A percentile compares a stretch with the other conserved stretches of the same genome.
These are phyloP conservation scores for Lactuca sativa DNA, from an alignment of 129 eudicot species.

Conservation along the genomic window DNA sequence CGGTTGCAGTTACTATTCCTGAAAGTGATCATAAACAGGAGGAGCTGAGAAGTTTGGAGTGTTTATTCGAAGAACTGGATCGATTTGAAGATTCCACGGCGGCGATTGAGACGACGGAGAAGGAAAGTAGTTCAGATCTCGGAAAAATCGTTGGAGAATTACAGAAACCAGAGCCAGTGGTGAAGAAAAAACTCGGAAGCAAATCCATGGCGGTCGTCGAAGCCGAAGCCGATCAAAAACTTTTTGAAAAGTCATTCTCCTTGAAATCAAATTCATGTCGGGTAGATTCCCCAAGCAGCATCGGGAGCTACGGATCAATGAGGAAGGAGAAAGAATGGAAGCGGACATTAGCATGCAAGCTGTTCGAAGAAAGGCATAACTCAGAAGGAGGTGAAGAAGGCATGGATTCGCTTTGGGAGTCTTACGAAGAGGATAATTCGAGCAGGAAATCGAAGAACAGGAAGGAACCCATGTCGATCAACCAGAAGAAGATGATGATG, in stretches of 20 bases:
- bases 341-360: conserved; percentile 85
- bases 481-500: conserved; percentile 25
- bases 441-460: conserved; percentile 23
- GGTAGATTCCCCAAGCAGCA: conserved; percentile 22
- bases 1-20: neutral
- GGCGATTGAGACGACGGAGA: conserved; percentile 23
- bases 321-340: conserved; percentile 93
- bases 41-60: conserved; percentile 40
- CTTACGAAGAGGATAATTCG: conserved; percentile 49
- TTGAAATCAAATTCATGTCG: conserved; percentile 9
- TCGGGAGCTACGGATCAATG: conserved; percentile 84
- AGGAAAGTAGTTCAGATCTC: conserved; percentile 19
- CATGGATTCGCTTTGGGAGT: conserved; percentile 94
- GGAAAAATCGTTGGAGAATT: conserved; percentile 25
- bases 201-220: conserved; percentile 1
- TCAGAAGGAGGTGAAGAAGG: conserved; percentile 62
- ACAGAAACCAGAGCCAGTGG: conserved; percentile 17
- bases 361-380: conserved; percentile 64
- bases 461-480: neutral
- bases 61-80: conserved; percentile 44
- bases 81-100: conserved; percentile 31
- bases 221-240: neutral
- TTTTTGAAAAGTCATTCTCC: neutral
- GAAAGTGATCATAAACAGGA: conserved; percentile 9
- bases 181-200: neutral